These are phyloP conservation scores for Cymbopogon flexuosus DNA, from an alignment of 202 grass and related monocot species.

Conservation along the genomic window DNA sequence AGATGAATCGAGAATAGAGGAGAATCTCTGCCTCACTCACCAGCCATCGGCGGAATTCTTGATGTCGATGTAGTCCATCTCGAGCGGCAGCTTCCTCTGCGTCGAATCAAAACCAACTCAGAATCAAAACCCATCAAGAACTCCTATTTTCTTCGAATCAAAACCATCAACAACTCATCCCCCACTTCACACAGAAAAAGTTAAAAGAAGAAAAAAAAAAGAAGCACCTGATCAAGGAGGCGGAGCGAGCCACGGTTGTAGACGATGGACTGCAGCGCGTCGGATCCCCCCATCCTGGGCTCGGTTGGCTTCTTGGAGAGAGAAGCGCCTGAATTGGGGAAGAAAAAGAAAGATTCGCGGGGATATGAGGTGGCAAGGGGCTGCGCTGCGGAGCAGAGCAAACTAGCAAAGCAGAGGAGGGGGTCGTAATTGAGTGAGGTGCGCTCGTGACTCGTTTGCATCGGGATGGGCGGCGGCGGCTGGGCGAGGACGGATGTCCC, in stretches of 20 bases:
- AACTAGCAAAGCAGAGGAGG: neutral
- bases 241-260: slow-evolving; percentile 75
- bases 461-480: neutral
- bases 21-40: slow-evolving; percentile 45
- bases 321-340: neutral
- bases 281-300: slow-evolving; percentile 34
- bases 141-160: neutral
- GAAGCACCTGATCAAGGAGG: slow-evolving; percentile 75
- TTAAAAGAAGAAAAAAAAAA: neutral
- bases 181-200: no score
- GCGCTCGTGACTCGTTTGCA: neutral
- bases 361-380: neutral
- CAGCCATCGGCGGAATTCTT: slow-evolving; percentile 68
- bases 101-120: neutral
- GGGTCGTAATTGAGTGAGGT: neutral
- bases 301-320: neutral
- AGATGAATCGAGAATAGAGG: slow-evolving; percentile 1
- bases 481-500: neutral
- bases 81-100: slow-evolving; percentile 77
- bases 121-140: neutral
- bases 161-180: neutral
- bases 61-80: slow-evolving; percentile 63
- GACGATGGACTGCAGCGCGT: slow-evolving; percentile 60
- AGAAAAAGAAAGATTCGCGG: neutral
- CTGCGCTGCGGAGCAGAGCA: neutral